Evolutionary conservation across 208 protist species (phyloP).

Genomic region (Trypanosoma melophagium): DNA sequence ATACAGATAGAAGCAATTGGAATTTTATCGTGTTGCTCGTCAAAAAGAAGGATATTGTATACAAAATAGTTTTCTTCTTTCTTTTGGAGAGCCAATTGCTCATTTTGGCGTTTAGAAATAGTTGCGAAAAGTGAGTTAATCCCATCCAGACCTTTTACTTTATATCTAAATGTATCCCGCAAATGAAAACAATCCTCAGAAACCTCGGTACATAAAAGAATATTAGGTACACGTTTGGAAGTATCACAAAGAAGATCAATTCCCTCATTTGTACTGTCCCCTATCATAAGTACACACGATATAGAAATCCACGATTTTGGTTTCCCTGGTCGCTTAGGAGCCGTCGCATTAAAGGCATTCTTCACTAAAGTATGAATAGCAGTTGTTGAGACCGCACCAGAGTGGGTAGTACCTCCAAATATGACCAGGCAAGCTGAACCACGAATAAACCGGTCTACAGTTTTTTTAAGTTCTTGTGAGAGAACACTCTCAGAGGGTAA

Average conservation of each 20-base stretch:
- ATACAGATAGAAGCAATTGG: conserved; percentile 17
- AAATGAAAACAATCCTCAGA: background rate
- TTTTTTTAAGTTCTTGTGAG: background rate
- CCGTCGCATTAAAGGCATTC: background rate
- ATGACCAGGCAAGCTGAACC: background rate
- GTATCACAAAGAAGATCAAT: background rate
- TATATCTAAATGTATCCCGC: background rate
- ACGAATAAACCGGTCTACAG: background rate
- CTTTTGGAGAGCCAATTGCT: background rate
- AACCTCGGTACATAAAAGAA: background rate
- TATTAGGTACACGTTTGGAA: background rate
- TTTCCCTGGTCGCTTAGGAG: background rate
- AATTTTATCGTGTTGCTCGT: background rate
- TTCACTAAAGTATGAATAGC: background rate
- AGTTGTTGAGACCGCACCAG: background rate
- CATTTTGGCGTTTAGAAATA: background rate
- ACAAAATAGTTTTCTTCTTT: background rate
- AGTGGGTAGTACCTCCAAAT: background rate
- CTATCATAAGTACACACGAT: background rate
- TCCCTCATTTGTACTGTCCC: background rate
- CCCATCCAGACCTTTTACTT: background rate
- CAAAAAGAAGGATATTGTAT: conserved; percentile 5
- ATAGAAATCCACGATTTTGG: background rate
- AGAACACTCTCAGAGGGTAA: background rate
- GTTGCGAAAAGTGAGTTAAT: background rate